Evolutionary conservation across 345 rosid genomes (phyloP).

Genomic region (Aquilaria malaccensis): DNA sequence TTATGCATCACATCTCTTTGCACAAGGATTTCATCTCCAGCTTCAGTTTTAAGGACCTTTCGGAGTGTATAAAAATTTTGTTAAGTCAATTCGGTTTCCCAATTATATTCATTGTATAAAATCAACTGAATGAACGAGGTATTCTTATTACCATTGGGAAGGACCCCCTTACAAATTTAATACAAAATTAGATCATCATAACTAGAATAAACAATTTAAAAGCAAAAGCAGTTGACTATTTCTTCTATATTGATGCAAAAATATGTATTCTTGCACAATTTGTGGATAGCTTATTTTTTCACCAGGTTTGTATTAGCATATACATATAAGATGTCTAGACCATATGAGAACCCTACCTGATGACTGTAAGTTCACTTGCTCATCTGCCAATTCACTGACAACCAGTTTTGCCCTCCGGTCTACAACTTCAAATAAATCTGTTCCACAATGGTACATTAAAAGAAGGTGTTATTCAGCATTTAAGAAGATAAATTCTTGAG

Average conservation of each 20-base stretch:
- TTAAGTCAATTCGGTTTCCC: too few relatives aligned
- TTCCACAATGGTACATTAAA: slow-evolving; percentile 6
- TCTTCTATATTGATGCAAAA: neutral
- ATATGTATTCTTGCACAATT: neutral
- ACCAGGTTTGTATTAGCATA: too few relatives aligned
- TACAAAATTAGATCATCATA: slow-evolving; percentile 4
- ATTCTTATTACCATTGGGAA: too few relatives aligned
- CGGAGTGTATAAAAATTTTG: too few relatives aligned
- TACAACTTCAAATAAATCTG: slow-evolving; percentile 93
- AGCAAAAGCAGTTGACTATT: neutral
- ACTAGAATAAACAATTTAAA: neutral
- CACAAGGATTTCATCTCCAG: neutral
- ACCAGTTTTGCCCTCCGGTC: slow-evolving; percentile 97
- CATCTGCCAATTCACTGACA: slow-evolving; percentile 77
- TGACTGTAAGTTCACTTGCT: slow-evolving; percentile 48
- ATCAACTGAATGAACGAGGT: too few relatives aligned
- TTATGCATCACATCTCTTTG: slow-evolving; percentile 4
- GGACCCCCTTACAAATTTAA: too few relatives aligned
- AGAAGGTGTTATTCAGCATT: too few relatives aligned
- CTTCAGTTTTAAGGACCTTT: too few relatives aligned
- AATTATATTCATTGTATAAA: too few relatives aligned
- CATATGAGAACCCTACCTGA: slow-evolving; percentile 35
- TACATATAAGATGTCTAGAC: too few relatives aligned
- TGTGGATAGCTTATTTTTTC: neutral
- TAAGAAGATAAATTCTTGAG: too few relatives aligned